Conservation (phyloP, 2,329 filamentous ascomycete species). For the Geosmithia putterillii region DNA sequence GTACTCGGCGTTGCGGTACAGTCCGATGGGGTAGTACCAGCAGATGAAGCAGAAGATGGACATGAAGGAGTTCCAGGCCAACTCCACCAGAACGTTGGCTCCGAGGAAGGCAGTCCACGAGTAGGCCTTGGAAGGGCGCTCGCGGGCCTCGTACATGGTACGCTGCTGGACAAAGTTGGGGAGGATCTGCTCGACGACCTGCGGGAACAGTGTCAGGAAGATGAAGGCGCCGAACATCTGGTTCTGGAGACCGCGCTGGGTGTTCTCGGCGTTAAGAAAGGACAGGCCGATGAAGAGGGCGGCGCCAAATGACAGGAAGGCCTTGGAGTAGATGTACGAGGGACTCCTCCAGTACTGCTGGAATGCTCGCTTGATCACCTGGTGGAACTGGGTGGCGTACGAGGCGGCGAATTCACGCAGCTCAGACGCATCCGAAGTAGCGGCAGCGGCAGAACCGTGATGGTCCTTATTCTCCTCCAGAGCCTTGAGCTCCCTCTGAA, state of each 20-base stretch:
- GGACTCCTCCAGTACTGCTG: conserved; percentile 28
- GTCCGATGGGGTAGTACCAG: conserved; percentile 58
- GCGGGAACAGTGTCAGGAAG: conserved; percentile 64
- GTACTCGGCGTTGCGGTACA: no score
- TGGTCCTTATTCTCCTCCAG: not conserved
- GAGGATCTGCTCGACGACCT: conserved; percentile 58
- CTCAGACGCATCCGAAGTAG: conserved; percentile 6
- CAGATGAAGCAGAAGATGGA: conserved; percentile 2
- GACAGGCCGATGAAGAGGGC: conserved; percentile 66
- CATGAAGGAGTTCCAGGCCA: conserved; percentile 53
- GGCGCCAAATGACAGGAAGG: conserved; percentile 26
- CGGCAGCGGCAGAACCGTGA: no score
- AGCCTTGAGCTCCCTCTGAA: conserved; percentile 20
- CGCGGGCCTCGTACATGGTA: conserved; percentile 64
- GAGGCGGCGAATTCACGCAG: conserved; percentile 18
- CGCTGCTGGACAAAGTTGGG: conserved; percentile 66
- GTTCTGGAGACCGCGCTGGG: conserved; percentile 59
- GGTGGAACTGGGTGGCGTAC: conserved; percentile 15
- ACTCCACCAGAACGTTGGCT: conserved; percentile 59
- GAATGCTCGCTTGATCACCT: conserved; percentile 21
- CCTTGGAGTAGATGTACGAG: conserved; percentile 51
- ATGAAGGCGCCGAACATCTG: conserved; percentile 67
- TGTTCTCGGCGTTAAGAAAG: conserved; percentile 44
- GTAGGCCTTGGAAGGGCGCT: conserved; percentile 63
- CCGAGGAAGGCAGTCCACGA: conserved; percentile 65